Conservation (phyloP, 2,329 filamentous ascomycete species). For the Monosporascus sp. region DNA sequence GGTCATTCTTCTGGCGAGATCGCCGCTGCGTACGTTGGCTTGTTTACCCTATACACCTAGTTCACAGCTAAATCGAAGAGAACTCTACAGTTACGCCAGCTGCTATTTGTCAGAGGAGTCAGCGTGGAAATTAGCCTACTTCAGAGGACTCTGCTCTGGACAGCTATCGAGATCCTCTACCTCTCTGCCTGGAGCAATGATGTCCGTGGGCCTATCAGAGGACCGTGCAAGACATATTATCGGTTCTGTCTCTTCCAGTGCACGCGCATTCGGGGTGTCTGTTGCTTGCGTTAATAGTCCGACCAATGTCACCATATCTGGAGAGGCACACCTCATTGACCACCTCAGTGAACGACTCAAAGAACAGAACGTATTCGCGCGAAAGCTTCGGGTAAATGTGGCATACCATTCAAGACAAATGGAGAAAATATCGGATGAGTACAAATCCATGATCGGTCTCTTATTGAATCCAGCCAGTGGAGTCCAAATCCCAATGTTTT, state of each 20-base stretch:
- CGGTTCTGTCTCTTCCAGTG: too few relatives aligned
- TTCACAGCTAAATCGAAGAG: background rate
- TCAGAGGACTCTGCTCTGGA: conserved; percentile 6
- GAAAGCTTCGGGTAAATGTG: conserved; percentile 19
- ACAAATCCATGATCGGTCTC: too few relatives aligned
- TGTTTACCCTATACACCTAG: conserved; percentile 5
- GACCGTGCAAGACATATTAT: conserved; percentile 3
- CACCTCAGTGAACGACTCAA: conserved; percentile 14
- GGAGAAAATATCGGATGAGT: too few relatives aligned
- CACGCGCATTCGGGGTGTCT: conserved; percentile 3
- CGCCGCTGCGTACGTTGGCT: conserved; percentile 32
- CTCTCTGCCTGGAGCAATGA: conserved; percentile 21
- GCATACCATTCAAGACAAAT: conserved; percentile 33
- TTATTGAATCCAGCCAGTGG: too few relatives aligned
- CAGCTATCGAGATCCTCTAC: background rate
- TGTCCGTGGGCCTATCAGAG: conserved; percentile 20
- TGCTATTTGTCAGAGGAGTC: conserved; percentile 9
- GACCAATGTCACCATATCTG: conserved; percentile 26
- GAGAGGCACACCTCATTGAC: conserved; percentile 18
- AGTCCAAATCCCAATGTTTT: too few relatives aligned
- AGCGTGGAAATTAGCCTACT: conserved; percentile 11
- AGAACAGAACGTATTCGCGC: conserved; percentile 20
- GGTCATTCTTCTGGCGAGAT: conserved; percentile 37
- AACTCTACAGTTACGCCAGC: conserved; percentile 4
- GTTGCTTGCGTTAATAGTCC: conserved; percentile 29